Conservation (phyloP, 257 asterid genomes). For the Przewalskia tangutica region DNA sequence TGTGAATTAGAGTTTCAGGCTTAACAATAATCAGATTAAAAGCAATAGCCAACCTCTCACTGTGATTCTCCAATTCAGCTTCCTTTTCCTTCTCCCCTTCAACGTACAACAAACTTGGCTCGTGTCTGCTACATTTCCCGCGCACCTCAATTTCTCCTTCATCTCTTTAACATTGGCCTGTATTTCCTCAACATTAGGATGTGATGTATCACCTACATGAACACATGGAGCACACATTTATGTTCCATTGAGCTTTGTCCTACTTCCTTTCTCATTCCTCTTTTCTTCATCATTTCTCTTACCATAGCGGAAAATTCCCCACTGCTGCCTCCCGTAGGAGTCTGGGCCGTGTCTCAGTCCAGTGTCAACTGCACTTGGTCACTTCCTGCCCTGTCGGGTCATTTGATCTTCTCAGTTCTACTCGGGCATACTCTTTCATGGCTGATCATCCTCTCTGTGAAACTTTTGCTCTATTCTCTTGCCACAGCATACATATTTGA, state of each 20-base stretch:
- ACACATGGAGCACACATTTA: conserved; percentile 1
- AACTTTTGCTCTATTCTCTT: conserved; percentile 1
- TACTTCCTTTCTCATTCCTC: conserved; percentile 1
- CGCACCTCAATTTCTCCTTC: not conserved
- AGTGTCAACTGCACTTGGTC: no score
- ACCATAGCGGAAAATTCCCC: not conserved
- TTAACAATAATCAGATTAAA: conserved; percentile 9
- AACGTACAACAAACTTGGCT: conserved; percentile 4
- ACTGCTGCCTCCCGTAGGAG: no score
- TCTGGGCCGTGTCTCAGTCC: no score
- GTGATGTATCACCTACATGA: conserved; percentile 13
- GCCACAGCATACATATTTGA: conserved; percentile 10
- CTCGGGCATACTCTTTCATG: no score
- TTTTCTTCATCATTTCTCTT: conserved; percentile 9
- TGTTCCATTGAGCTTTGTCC: conserved; percentile 12
- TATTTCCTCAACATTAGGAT: not conserved
- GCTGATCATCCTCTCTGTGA: not conserved
- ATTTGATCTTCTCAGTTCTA: no score
- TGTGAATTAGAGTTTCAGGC: not conserved
- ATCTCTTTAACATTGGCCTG: conserved; percentile 8
- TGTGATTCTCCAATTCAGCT: conserved; percentile 12
- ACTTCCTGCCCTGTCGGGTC: no score
- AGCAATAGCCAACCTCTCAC: conserved; percentile 15
- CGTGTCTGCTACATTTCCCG: conserved; percentile 3
- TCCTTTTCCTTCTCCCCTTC: conserved; percentile 8